phyloP scores from a whole-genome alignment of 2,329 filamentous ascomycete genomes.

The Bipolaris oryzae region DNA sequence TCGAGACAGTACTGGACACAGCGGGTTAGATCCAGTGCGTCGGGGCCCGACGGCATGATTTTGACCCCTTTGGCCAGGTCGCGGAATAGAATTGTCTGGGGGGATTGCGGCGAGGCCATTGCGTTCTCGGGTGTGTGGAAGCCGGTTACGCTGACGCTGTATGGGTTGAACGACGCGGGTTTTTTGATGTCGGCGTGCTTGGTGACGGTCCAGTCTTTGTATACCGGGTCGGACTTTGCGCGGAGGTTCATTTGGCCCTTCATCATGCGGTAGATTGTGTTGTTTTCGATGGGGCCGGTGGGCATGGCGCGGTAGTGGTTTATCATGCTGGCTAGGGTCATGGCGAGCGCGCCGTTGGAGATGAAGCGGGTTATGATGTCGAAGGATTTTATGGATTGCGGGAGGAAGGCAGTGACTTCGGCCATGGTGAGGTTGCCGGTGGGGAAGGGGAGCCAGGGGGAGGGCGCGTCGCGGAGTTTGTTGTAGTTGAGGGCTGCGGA shows the following conservation, averaged over 20 bases:
- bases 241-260: constrained; percentile 22
- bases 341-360: constrained; percentile 25
- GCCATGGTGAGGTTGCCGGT: constrained; percentile 32
- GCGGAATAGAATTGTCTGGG: constrained; percentile 20
- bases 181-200: constrained; percentile 14
- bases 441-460: constrained; percentile 24
- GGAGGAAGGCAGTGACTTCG: constrained; percentile 34
- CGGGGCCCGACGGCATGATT: constrained; percentile 17
- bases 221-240: constrained; percentile 12
- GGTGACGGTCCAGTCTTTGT: constrained; percentile 22
- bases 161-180: constrained; percentile 15
- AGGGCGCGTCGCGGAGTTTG: constrained; percentile 26
- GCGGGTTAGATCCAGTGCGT: constrained; percentile 34
- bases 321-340: constrained; percentile 22
- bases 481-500: constrained; percentile 7
- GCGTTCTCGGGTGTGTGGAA: constrained; percentile 18
- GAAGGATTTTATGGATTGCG: constrained; percentile 29
- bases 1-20: constrained; percentile 23
- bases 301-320: constrained; percentile 25
- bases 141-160: constrained; percentile 23
- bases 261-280: constrained; percentile 28
- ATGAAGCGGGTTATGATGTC: constrained; percentile 32
- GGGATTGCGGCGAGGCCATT: not conserved
- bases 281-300: constrained; percentile 13
- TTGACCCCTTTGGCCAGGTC: constrained; percentile 24